Evolutionary conservation across 2,329 filamentous ascomycete species (phyloP).

Genomic region (Arthrobotrys sphaeroides): DNA sequence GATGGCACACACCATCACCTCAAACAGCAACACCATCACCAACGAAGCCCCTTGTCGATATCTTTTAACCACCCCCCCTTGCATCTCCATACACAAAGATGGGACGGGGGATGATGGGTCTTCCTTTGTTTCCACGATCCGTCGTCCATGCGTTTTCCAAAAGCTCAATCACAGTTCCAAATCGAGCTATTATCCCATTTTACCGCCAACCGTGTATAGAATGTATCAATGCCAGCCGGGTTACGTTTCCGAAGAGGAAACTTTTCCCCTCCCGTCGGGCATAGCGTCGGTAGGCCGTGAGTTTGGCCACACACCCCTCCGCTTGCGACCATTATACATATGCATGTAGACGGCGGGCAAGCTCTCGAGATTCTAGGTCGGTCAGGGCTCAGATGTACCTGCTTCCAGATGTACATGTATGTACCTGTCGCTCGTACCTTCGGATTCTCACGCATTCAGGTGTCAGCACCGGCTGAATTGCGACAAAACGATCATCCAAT

Average conservation of each 20-base stretch:
- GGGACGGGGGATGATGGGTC: conserved; percentile 3
- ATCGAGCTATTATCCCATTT: conserved; percentile 39
- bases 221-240: conserved; percentile 27
- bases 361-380: neutral
- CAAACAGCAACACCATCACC: conserved; percentile 34
- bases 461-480: conserved; percentile 47
- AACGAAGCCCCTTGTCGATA: conserved; percentile 19
- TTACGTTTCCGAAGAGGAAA: conserved; percentile 24
- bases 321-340: conserved; percentile 10
- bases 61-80: conserved; percentile 33
- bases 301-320: conserved; percentile 10
- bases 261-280: conserved; percentile 30
- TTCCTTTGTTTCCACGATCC: conserved; percentile 17
- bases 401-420: conserved; percentile 15
- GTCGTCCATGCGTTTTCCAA: neutral
- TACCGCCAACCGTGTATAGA: conserved; percentile 19
- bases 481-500: conserved; percentile 38
- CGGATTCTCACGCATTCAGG: neutral
- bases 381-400: neutral
- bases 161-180: conserved; percentile 49
- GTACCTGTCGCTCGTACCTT: neutral
- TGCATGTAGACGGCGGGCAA: neutral
- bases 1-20: conserved; percentile 36
- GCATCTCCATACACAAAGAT: conserved; percentile 21
- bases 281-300: neutral